A percentile compares a stretch with the other conserved stretches of the same genome.
phyloP scores from a whole-genome alignment of 352 stramenopile species.

The Phytophthora kernoviae region DNA sequence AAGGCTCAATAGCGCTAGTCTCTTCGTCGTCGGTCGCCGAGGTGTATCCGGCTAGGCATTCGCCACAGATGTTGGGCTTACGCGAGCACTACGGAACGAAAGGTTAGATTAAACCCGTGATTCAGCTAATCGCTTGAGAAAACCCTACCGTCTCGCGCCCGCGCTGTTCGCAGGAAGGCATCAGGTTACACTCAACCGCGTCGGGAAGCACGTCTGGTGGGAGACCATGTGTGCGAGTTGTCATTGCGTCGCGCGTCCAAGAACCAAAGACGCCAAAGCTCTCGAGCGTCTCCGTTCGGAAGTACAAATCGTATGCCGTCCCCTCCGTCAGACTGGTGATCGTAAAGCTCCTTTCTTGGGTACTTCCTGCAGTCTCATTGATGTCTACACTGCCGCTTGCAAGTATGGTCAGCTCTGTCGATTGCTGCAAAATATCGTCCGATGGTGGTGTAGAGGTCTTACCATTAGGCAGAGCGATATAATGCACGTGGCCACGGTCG shows the following conservation, averaged over 20 bases:
- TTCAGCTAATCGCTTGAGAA: background rate
- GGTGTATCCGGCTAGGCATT: slow-evolving; percentile 66
- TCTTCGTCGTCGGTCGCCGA: slow-evolving; percentile 7
- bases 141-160: slow-evolving; percentile 53
- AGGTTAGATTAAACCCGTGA: background rate
- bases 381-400: slow-evolving; percentile 34
- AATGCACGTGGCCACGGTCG: slow-evolving; percentile 66
- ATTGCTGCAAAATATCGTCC: slow-evolving; percentile 16
- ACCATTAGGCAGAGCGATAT: slow-evolving; percentile 49
- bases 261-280: slow-evolving; percentile 71
- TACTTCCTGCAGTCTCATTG: slow-evolving; percentile 19
- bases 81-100: slow-evolving; percentile 41
- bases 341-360: slow-evolving; percentile 37
- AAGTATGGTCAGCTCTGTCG: slow-evolving; percentile 24
- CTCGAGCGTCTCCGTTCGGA: slow-evolving; percentile 73
- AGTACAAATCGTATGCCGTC: slow-evolving; percentile 74
- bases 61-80: slow-evolving; percentile 62
- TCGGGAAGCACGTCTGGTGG: slow-evolving; percentile 67
- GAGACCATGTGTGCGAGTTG: slow-evolving; percentile 62
- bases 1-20: slow-evolving; percentile 41
- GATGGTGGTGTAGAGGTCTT: slow-evolving; percentile 14
- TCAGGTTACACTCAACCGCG: slow-evolving; percentile 54
- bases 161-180: slow-evolving; percentile 48
- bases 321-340: slow-evolving; percentile 59
- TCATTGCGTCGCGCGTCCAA: slow-evolving; percentile 54